Base-by-base conservation (phyloP, 202 grass and related monocot species). In the Setaria viridis region DNA sequence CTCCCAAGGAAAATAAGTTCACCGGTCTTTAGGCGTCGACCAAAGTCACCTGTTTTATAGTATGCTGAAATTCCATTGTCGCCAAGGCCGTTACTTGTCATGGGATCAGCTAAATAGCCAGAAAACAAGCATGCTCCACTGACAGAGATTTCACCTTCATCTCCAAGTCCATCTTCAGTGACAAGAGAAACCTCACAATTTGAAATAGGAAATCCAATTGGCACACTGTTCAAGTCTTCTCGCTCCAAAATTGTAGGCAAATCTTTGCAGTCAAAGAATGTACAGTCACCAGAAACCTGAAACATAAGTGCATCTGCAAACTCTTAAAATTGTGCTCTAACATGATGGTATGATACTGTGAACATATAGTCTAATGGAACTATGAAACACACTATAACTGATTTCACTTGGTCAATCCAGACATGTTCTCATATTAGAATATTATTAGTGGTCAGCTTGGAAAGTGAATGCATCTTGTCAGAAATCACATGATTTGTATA, bases 221-320 rank as follows among this genome's bases (percentile, higher is more conserved):
- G 95, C 39, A 98, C 91, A 82, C 88, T 95, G 7, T 16, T 91
- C 81, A 94, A 62, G 59, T 87, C 39, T 73, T 92, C 86, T 62
- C 0, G 50, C 55, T 86, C 67, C 80, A 94, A 91, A 91, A 98
- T 89, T 82, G 20, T 75, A 69, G 87, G 85, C 77, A 98, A 85
- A 66, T 85, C 72, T 84, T 91, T 91, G 88, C 91, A 94, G 94
- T 98, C 92, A 78, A 95, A 98, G 84, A 87, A 98, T 63, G 88
- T 91, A 72, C 95, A 98, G 72, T 98, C 95, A 72, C 93, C 95
- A 82, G 95, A 95, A 78, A 98, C 90, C 95, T 95, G 79, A 91
- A 94, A 84, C 57, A 77, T 17, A 25, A 54, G 57, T 49, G 74
- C 2, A 74, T 74, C 4, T 2, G 6, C 16, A 89, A 62, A 25